A percentile compares a stretch with the other conserved stretches of the same genome.
phyloP scores from a whole-genome alignment of 2,329 filamentous ascomycete genomes.

The Botrytis byssoidea region DNA sequence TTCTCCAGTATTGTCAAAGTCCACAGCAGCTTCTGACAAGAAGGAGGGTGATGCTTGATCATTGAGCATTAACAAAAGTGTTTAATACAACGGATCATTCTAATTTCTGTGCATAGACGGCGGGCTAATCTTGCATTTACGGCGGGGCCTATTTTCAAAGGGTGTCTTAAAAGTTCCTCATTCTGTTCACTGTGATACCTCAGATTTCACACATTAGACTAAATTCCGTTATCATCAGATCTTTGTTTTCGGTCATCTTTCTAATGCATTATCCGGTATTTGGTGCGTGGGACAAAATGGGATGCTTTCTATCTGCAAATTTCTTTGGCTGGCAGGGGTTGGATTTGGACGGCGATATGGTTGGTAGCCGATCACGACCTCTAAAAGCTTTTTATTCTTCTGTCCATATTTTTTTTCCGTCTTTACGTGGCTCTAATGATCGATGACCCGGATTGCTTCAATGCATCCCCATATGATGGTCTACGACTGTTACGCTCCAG shows the following conservation, averaged over 20 bases:
- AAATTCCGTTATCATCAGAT: conserved; percentile 38
- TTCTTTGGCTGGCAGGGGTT: conserved; percentile 36
- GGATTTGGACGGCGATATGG: conserved; percentile 23
- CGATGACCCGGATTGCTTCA: conserved; percentile 19
- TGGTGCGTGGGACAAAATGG: conserved; percentile 37
- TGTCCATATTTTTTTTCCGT: conserved; percentile 20
- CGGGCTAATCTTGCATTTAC: conserved; percentile 47
- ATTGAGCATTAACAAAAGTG: conserved; percentile 40
- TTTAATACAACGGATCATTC: conserved; percentile 39
- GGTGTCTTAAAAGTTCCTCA: conserved; percentile 48
- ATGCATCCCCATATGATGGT: conserved; percentile 18
- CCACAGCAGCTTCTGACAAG: conserved; percentile 52
- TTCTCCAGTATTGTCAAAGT: conserved; percentile 65
- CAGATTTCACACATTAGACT: conserved; percentile 39
- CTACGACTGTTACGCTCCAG: conserved; percentile 19
- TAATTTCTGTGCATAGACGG: conserved; percentile 48
- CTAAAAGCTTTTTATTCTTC: conserved; percentile 19
- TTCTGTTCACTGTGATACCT: conserved; percentile 47
- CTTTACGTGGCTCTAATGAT: conserved; percentile 16
- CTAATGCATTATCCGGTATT: conserved; percentile 34
- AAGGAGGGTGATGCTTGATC: conserved; percentile 51
- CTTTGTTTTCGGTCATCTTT: conserved; percentile 34
- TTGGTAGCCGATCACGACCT: conserved; percentile 11
- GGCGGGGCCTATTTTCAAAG: conserved; percentile 41
- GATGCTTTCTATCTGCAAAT: conserved; percentile 34